phyloP scores from a whole-genome alignment of 2,329 filamentous ascomycete species.

The Trichoderma sp. region DNA sequence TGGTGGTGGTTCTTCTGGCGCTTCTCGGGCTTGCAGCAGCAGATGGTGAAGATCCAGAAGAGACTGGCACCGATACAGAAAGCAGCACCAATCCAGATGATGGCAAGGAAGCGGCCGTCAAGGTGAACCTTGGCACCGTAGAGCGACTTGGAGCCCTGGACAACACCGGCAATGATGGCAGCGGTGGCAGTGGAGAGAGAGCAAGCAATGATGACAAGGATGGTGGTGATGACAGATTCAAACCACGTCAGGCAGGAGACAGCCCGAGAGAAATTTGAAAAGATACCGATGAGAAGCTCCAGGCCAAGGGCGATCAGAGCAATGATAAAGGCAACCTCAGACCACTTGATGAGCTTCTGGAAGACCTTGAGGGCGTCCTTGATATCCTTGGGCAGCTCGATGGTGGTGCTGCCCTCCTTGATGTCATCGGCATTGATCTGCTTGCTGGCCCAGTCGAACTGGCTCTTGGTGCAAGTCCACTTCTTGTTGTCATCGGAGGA shows the following conservation, averaged over 20 bases:
- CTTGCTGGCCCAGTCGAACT: slow-evolving; percentile 75
- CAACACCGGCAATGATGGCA: slow-evolving; percentile 59
- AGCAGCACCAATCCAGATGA: slow-evolving; percentile 76
- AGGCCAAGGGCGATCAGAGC: slow-evolving; percentile 67
- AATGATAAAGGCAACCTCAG: slow-evolving; percentile 76
- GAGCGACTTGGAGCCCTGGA: slow-evolving; percentile 55
- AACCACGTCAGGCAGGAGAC: slow-evolving; percentile 82
- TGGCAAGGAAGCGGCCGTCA: slow-evolving; percentile 66
- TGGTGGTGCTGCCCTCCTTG: slow-evolving; percentile 47
- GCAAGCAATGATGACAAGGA: slow-evolving; percentile 60
- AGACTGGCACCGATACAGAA: slow-evolving; percentile 73
- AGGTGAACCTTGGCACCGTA: slow-evolving; percentile 69
- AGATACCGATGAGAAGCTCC: slow-evolving; percentile 75
- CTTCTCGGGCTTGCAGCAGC: slow-evolving; percentile 72
- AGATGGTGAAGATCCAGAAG: slow-evolving; percentile 90
- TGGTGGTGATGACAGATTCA: slow-evolving; percentile 61
- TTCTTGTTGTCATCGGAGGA: slow-evolving; percentile 52
- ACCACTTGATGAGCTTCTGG: slow-evolving; percentile 73
- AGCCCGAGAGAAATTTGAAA: slow-evolving; percentile 78
- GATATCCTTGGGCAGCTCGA: slow-evolving; percentile 67
- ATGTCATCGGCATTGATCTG: slow-evolving; percentile 61
- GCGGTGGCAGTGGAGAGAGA: slow-evolving; percentile 73
- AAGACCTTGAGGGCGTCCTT: slow-evolving; percentile 69
- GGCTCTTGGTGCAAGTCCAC: slow-evolving; percentile 65
- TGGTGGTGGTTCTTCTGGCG: slow-evolving; percentile 35